These are phyloP conservation scores for Globisporangium iwayamae DNA, from an alignment of 352 stramenopile species.

Conservation along the genomic window DNA sequence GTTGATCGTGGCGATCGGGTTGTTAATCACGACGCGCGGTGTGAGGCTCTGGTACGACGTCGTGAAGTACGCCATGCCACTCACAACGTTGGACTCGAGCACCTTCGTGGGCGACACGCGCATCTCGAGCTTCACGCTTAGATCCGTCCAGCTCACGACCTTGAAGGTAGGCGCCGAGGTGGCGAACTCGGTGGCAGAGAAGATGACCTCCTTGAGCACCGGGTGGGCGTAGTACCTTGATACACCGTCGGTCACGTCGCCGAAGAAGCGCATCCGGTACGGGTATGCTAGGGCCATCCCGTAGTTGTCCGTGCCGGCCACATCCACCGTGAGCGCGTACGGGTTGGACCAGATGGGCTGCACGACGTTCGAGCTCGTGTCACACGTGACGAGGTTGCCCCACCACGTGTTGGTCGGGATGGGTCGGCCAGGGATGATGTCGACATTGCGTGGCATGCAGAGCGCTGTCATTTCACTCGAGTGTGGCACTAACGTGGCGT, in stretches of 20 bases:
- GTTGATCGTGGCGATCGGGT: slow-evolving; percentile 57
- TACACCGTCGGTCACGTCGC: slow-evolving; percentile 29
- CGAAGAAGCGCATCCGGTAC: slow-evolving; percentile 68
- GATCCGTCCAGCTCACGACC: slow-evolving; percentile 60
- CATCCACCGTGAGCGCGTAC: slow-evolving; percentile 54
- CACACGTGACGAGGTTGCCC: slow-evolving; percentile 76
- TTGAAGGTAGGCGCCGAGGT: slow-evolving; percentile 36
- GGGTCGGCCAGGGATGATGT: slow-evolving; percentile 31
- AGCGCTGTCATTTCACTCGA: slow-evolving; percentile 35
- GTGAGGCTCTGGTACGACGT: slow-evolving; percentile 50
- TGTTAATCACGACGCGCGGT: slow-evolving; percentile 46
- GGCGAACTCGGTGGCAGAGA: slow-evolving; percentile 56
- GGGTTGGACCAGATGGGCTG: slow-evolving; percentile 66
- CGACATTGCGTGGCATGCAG: slow-evolving; percentile 57
- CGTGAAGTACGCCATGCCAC: slow-evolving; percentile 73
- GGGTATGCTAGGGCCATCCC: slow-evolving; percentile 63
- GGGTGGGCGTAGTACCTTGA: slow-evolving; percentile 60
- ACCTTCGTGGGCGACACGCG: slow-evolving; percentile 20
- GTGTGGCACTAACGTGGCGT: slow-evolving; percentile 31
- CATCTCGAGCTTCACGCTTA: slow-evolving; percentile 57
- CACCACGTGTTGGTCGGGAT: slow-evolving; percentile 83
- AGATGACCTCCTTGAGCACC: slow-evolving; percentile 54
- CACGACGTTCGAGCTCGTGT: slow-evolving; percentile 42
- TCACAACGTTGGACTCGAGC: slow-evolving; percentile 52
- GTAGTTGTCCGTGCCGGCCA: slow-evolving; percentile 26